Evolutionary conservation across 331 rosid species (phyloP), one percentile per base, ranked within the genome.

Genomic region (Dryas integrifolia): DNA sequence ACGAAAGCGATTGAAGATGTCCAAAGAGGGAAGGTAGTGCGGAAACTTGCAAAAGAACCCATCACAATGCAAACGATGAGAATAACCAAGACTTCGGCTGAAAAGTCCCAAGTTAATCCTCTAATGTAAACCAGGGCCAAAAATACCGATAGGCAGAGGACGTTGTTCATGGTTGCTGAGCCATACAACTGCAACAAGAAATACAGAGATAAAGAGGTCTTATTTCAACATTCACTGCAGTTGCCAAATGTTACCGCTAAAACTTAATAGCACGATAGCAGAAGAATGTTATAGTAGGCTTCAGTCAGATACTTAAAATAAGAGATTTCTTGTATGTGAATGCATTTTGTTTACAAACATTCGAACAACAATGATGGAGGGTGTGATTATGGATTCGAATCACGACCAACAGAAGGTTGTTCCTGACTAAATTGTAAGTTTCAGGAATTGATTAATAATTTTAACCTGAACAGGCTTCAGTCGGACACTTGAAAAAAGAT

Each of bases 111-210:
- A 52, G 90, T 80, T 84, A 92, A 81, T 70, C 85, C 99, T 76
- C 97, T 80, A 14, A 11, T 41, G 56, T 95, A 95, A 14, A 95
- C 98, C 5, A 95, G 87, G 53, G 96, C 97, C 78, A 95, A 84
- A 84, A 92, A 92, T 5, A 95, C 99, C 0, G 98, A 88, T 41
- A 92, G 87, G 82, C 93, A 95, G 14, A 95, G 92, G 40, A 95
- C 89, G 64, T 95, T 95, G 62, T 90, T 95, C 98, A 90, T 95
- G n/a, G 99, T 89, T 26, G 76, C 99, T 47, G 97, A 91, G 47
- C 99, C 99, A 62, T 89, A 95, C 48, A 95, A 41, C 99, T 95
- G 89, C 94, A 79, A 53, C 43, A 72, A 46, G 40, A 81, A 60
- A 16, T 18, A 72, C 55, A 74, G 21, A 47, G 38, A 2, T 7